Percentiles rank a stretch among this genome's conserved stretches.
Conservation (phyloP, 768 basidiomycete genomes). For the Mycena crocata region DNA sequence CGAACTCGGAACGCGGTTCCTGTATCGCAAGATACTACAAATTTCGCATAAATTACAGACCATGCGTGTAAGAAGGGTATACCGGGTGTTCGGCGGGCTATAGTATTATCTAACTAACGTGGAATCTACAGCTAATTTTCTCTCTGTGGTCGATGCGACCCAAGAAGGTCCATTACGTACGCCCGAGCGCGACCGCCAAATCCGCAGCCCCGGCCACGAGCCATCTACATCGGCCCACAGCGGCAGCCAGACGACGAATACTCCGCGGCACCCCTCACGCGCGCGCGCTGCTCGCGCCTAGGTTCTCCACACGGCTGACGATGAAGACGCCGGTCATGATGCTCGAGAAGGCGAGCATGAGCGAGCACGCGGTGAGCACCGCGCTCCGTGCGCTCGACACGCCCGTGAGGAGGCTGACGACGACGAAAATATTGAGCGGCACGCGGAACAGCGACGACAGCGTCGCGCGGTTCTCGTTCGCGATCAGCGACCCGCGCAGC, state of each 20-base stretch:
- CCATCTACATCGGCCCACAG: too few relatives aligned
- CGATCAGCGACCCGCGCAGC: slow-evolving; percentile 72
- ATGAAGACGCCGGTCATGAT: slow-evolving; percentile 66
- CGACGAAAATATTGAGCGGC: slow-evolving; percentile 80
- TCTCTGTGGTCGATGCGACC: background rate
- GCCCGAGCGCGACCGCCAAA: too few relatives aligned
- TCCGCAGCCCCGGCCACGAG: too few relatives aligned
- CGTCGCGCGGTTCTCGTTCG: slow-evolving; percentile 81
- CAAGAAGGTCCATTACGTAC: too few relatives aligned
- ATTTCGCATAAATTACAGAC: too few relatives aligned
- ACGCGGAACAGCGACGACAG: slow-evolving; percentile 78
- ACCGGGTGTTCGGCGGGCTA: background rate
- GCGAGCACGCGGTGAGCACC: slow-evolving; percentile 69
- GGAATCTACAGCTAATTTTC: background rate
- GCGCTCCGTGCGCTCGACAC: slow-evolving; percentile 30
- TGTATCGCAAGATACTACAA: too few relatives aligned
- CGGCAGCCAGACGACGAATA: too few relatives aligned
- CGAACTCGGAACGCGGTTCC: too few relatives aligned
- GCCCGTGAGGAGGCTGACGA: slow-evolving; percentile 54
- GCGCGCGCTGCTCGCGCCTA: slow-evolving; percentile 3
- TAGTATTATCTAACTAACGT: background rate
- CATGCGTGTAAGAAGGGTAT: background rate
- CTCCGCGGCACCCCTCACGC: too few relatives aligned
- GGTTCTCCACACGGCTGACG: slow-evolving; percentile 47
- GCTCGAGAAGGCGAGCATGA: slow-evolving; percentile 69